Evolutionary conservation across 345 rosid species (phyloP), one percentile per base, ranked within the genome.

Genomic region (Excoecaria agallocha): DNA sequence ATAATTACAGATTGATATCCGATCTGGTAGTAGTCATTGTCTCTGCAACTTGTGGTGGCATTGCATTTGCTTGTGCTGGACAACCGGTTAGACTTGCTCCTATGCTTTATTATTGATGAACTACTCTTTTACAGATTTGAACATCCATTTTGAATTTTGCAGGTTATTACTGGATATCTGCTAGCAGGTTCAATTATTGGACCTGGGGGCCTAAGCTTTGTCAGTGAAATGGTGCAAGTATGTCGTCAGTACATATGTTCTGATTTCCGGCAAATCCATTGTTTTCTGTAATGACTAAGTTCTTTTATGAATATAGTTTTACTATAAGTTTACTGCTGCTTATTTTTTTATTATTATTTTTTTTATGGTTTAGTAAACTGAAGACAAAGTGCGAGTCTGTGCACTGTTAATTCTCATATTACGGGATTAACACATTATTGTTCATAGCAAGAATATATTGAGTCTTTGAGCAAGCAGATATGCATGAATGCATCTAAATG

Each of bases 41-140:
- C 73, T 95, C 98, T 80, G 99, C 98, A 72, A 90, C 98, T 84
- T 95, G 98, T 82, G 99, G 98, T 82, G 99, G 99, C 72, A 91
- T 95, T 71, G 99, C 98, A 61, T 95, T 95, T 86, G 99, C 99
- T 72, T 95, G 96, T 83, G 97, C 94, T 85, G 98, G 99, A 77
- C 99, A 93, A 82, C 97, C 98, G 89, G 99, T 95, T 65, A 77
- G 93, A 52, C 55, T n/a, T 65, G 73, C 48, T 45, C 82, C 61
- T 63, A 30, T 68, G 70, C 58, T 65, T 54, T 49, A 41, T 67
- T 60, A 22, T 59, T 65, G 52, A 30, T 67, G 22, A 45, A 74
- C 69, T 67, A 56, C 48, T 69, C 48, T 19, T 50, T 51, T 52
- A 10, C 6, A 39, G 46, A 69, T 69, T 17, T 69, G 71, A 51